Evolutionary conservation across 495 filamentous ascomycete genomes (phyloP).

Genomic region (Annulohypoxylon nitens): DNA sequence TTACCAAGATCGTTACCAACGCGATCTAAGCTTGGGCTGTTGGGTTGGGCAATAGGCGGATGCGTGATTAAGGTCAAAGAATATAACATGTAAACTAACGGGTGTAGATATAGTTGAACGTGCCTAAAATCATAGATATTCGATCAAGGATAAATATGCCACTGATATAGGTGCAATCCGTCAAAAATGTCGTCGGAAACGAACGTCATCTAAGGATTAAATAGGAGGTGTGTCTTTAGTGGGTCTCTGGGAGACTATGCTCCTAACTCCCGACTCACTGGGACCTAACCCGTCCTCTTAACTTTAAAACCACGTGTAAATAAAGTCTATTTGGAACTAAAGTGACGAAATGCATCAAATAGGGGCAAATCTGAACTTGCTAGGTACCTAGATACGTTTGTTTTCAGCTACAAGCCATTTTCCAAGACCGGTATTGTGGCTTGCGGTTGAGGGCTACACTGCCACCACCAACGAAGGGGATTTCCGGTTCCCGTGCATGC

Average conservation of each 20-base stretch:
- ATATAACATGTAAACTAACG: too few relatives aligned
- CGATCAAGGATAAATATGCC: neutral
- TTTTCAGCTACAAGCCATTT: neutral
- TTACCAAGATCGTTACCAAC: neutral
- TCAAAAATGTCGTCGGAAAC: neutral
- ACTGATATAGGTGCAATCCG: neutral
- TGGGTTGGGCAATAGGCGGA: neutral
- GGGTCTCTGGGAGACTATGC: neutral
- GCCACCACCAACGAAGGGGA: neutral
- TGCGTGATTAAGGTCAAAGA: neutral
- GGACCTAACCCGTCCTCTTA: neutral
- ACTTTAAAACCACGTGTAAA: neutral
- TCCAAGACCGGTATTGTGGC: neutral
- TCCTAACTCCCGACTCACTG: neutral
- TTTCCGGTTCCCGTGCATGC: neutral
- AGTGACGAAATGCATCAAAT: neutral
- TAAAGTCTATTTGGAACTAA: neutral
- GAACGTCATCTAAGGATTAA: slow-evolving; percentile 2
- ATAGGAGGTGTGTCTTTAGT: neutral
- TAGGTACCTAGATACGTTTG: neutral
- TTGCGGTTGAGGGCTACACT: neutral
- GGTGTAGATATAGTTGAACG: too few relatives aligned
- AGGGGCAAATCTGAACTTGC: neutral
- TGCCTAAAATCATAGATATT: too few relatives aligned
- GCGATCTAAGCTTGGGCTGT: neutral